Evolutionary conservation across 202 grass and related monocot genomes (phyloP), one percentile per base, ranked within the genome.

Genomic region (Schoenoplectus triqueter): DNA sequence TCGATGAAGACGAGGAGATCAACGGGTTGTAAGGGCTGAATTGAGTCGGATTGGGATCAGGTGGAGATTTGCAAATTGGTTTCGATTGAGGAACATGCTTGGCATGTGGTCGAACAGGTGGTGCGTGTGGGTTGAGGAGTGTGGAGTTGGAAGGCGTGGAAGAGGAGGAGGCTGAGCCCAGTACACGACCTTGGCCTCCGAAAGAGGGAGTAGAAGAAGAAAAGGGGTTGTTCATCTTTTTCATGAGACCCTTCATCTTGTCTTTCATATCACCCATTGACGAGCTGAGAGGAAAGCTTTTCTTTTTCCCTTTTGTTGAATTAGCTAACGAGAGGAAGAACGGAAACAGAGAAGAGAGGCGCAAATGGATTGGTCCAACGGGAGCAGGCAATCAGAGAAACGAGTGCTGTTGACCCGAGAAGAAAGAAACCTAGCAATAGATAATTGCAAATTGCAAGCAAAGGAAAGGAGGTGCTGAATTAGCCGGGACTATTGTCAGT

Each of bases 171-270:
- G 20, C 68, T 69, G 95, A 93, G 72, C 93, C 95, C 54, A 93
- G 88, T 81, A 92, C 93, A 48, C 88, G 91, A 78, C 88, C 87
- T 85, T 91, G 80, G 82, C 95, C 95, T 89, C 87, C 90, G 88
- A 93, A 93, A 67, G 70, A 73, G 47, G 83, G 44, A 50, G 91
- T 64, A 5, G 95, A 88, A 8, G 89, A 64, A 42, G 94, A 86
- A 56, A 92, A 93, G 21, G 95, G 91, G 10, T 91, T 93, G 87
- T 94, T 95, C 72, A 95, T 87, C 91, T 94, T 98, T 83, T 90
- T 98, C 88, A 98, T 92, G 80, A 98, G 80, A n/a, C 78, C 93
- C 87, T 95, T 98, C 91, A 98, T 89, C 88, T 93, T 95, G 42
- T 90, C 95, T 86, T 95, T 95, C 86, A 95, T 87, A 61, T 85